Conservation (phyloP, 1,284 basidiomycete species). For the Rhodotorula sp. region DNA sequence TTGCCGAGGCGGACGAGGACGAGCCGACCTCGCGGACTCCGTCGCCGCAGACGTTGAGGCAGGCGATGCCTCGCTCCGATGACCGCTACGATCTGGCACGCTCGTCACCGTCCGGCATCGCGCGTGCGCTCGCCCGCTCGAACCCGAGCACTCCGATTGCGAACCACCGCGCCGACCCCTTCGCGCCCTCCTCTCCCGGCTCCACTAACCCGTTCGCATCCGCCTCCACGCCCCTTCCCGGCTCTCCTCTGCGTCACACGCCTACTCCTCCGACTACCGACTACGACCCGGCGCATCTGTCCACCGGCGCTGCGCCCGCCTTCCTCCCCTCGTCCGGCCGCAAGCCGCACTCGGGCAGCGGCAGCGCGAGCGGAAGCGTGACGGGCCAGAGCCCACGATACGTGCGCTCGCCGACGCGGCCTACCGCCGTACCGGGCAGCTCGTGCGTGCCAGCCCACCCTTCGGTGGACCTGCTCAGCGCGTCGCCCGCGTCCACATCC, state of each 20-base stretch:
- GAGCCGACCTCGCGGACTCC: slow-evolving; percentile 2
- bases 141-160: slow-evolving; percentile 5
- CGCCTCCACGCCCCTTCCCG: slow-evolving; percentile 1
- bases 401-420: slow-evolving; percentile 10
- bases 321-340: slow-evolving; percentile 32
- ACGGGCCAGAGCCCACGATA: slow-evolving; percentile 22
- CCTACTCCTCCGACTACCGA: slow-evolving; percentile 22
- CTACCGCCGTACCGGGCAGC: not conserved
- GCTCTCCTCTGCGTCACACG: not conserved
- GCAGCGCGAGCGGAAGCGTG: not conserved
- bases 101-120: slow-evolving; percentile 16
- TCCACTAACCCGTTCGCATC: slow-evolving; percentile 22
- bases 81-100: not conserved
- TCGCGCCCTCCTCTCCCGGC: not conserved
- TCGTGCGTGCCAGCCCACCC: not conserved
- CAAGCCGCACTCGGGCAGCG: slow-evolving; percentile 6
- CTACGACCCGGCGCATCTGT: slow-evolving; percentile 25
- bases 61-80: not conserved
- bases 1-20: slow-evolving; percentile 32
- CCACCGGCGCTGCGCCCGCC: slow-evolving; percentile 21
- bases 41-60: slow-evolving; percentile 10
- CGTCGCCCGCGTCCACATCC: slow-evolving; percentile 29
- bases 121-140: slow-evolving; percentile 24
- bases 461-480: not conserved
- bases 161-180: not conserved